phyloP scores from a whole-genome alignment of 805 yeast species.

The Ogataea naganishii region DNA sequence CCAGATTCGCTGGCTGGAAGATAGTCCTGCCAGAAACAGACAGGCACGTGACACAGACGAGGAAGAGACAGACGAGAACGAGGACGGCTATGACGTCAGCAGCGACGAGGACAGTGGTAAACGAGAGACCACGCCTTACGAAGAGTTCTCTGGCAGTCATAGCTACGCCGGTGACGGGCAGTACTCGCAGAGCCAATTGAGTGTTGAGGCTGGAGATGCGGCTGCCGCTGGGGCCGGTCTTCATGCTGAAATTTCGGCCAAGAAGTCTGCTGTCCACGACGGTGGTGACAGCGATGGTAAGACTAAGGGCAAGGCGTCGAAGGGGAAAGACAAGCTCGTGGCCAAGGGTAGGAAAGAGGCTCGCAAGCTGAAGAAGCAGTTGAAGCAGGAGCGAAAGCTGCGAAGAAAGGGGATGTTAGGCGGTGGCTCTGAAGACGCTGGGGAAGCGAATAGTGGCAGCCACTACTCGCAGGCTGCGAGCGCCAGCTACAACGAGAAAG shows the following conservation, averaged over 20 bases:
- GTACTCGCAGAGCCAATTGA: no score
- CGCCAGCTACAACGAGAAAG: conserved; percentile 8
- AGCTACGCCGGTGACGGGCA: conserved; percentile 5
- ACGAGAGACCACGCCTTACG: conserved; percentile 4
- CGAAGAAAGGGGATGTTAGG: conserved; percentile 1
- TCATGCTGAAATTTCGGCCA: conserved; percentile 1
- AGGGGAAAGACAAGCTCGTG: conserved; percentile 7
- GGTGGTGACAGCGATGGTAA: no score
- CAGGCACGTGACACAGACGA: no score
- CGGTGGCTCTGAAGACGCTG: conserved; percentile 1
- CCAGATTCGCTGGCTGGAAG: conserved; percentile 26
- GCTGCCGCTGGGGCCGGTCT: no score
- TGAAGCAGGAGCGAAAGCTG: conserved; percentile 7
- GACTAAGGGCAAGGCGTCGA: conserved; percentile 1
- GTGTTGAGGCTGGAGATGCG: no score
- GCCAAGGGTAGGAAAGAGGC: conserved; percentile 16
- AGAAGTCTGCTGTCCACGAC: neutral
- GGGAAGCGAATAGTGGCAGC: conserved; percentile 1
- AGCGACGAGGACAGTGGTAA: conserved; percentile 2
- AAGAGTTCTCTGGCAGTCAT: conserved; percentile 6
- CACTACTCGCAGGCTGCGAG: conserved; percentile 4
- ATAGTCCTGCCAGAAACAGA: conserved; percentile 3
- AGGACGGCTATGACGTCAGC: conserved; percentile 5
- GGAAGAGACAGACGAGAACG: conserved; percentile 4
- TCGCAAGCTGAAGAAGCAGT: conserved; percentile 16